Evolutionary conservation across 768 basidiomycete species (phyloP), one percentile per base, ranked within the genome.

Genomic region (Russula foetens): DNA sequence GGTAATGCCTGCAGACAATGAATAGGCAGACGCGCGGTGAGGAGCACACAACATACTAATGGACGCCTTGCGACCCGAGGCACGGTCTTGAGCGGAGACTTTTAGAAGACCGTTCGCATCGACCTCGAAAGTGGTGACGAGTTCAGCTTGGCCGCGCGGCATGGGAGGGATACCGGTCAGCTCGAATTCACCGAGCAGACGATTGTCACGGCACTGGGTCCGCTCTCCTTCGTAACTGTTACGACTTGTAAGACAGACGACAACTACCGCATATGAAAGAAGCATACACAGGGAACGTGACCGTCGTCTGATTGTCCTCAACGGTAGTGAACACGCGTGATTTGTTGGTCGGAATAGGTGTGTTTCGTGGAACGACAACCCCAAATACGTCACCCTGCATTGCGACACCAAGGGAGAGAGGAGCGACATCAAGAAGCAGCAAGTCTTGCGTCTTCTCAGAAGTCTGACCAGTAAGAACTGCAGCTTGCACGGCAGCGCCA

Each of bases 331-430:
- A 99, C 53, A 90, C 91, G 72, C 97, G 84, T 41, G 93, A 95
- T 80, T 98, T 99, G 86, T 95, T 98, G 73, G 96, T 94, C 59
- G 97, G 97, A 75, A 99, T 98, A 69, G 96, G 93, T 66, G 97
- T 98, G 83, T 99, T 99, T 69, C 97, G 90, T 72, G 96, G 96
- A 69, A 99, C 94, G 71, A 99, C 97, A 64, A 98, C 90, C 80
- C 97, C 97, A 75, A 99, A 99, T 73, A 99, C 92, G 73, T 99
- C 97, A 71, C 97, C 97, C 76, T 99, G 97, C 97, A 99, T 99
- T 75, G 97, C 97, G 68, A 99, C 97, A 87, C 96, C 96, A 70
- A 99, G 90, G 64, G 95, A 98, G 60, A 99, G 83, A 66, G 97
- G 96, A 65, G 97, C 90, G 66, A 99, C 96, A 77, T 99, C 97